A percentile compares a stretch with the other conserved stretches of the same genome.
phyloP scores from a whole-genome alignment of 352 stramenopile genomes.

The Globisporangium canariense region DNA sequence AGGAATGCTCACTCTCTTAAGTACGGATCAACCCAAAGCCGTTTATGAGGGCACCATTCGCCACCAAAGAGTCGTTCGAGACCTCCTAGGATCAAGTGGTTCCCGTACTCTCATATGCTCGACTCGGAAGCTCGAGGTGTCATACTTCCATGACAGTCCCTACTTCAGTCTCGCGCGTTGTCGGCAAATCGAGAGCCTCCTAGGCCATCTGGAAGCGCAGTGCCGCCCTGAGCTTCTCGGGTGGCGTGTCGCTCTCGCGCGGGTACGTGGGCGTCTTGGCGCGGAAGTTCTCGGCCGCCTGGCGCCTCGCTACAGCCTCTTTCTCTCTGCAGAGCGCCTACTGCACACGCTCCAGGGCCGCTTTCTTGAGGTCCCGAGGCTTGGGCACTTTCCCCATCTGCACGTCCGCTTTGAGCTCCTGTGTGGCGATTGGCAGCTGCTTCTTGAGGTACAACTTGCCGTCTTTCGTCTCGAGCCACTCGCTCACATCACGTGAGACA shows the following conservation, averaged over 20 bases:
- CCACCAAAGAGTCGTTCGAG: too few relatives aligned
- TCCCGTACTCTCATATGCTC: too few relatives aligned
- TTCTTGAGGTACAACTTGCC: conserved; percentile 63
- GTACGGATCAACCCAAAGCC: too few relatives aligned
- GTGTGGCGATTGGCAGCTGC: conserved; percentile 31
- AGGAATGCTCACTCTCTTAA: not conserved
- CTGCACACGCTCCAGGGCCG: conserved; percentile 7
- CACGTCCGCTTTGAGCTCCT: conserved; percentile 51
- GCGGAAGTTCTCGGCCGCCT: conserved; percentile 11
- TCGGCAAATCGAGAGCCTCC: not conserved
- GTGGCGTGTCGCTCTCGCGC: not conserved
- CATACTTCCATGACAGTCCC: too few relatives aligned
- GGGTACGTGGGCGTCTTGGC: conserved; percentile 9
- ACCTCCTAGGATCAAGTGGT: too few relatives aligned
- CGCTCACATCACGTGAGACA: conserved; percentile 21
- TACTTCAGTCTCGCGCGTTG: too few relatives aligned
- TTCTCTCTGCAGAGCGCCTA: conserved; percentile 8
- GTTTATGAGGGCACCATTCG: too few relatives aligned
- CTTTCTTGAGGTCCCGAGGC: conserved; percentile 16
- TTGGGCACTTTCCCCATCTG: conserved; percentile 46
- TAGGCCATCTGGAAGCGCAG: not conserved
- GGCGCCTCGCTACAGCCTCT: conserved; percentile 3
- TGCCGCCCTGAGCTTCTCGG: not conserved
- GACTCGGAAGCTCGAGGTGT: too few relatives aligned
- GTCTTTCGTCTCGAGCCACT: conserved; percentile 70